A percentile compares a stretch with the other conserved stretches of the same genome.
These are phyloP conservation scores for Globisporangium abappressorium DNA, from an alignment of 352 stramenopile genomes.

Conservation along the genomic window DNA sequence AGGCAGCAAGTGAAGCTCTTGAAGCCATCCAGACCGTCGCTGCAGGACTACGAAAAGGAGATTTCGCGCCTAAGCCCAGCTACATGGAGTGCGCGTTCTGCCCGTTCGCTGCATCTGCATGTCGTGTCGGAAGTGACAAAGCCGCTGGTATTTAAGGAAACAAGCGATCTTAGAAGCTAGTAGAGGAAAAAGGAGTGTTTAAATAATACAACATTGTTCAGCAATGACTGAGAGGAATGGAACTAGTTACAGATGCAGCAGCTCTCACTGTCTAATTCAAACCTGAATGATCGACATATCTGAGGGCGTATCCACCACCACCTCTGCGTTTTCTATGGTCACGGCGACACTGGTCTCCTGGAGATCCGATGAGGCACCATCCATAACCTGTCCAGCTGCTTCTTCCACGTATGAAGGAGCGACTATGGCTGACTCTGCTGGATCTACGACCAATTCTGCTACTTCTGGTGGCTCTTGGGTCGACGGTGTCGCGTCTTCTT, in stretches of 20 bases:
- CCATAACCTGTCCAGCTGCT: not conserved
- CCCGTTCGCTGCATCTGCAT: conserved; percentile 60
- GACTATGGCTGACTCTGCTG: not conserved
- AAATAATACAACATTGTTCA: not conserved
- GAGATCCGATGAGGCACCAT: not conserved
- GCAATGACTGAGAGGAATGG: not conserved
- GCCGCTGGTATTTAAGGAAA: conserved; percentile 6
- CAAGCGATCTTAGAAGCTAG: not conserved
- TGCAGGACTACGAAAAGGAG: conserved; percentile 33
- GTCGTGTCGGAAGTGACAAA: conserved; percentile 27
- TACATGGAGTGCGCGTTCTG: conserved; percentile 73
- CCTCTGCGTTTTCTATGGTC: not conserved
- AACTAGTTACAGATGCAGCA: not conserved
- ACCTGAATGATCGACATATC: conserved; percentile 6
- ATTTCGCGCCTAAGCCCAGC: conserved; percentile 53
- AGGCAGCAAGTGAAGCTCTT: conserved; percentile 33
- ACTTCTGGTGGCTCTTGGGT: not conserved
- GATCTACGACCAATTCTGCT: not conserved
- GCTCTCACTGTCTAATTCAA: not conserved
- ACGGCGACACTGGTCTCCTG: not conserved
- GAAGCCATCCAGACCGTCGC: conserved; percentile 36
- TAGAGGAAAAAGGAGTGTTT: not conserved
- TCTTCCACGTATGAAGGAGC: not conserved
- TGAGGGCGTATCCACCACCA: not conserved
- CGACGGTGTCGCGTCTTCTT: not conserved